These are phyloP conservation scores for Paecilomyces fulvus DNA, from an alignment of 2,329 filamentous ascomycete species.

Conservation along the genomic window DNA sequence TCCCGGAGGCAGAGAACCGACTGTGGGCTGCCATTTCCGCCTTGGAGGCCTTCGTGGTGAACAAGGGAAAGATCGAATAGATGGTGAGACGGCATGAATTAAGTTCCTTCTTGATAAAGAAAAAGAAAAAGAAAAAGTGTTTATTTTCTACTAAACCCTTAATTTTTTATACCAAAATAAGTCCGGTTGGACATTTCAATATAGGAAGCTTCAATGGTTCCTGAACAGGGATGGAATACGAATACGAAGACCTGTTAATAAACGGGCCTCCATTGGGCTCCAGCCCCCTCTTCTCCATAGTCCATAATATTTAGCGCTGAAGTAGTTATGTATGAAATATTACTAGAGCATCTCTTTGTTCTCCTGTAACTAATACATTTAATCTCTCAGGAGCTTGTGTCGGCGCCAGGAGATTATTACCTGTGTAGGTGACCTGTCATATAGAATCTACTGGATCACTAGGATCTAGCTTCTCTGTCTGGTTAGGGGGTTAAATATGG, in stretches of 20 bases:
- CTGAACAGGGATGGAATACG: background rate
- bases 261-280: background rate
- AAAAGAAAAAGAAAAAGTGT: background rate
- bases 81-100: background rate
- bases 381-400: no score
- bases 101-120: background rate
- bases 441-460: no score
- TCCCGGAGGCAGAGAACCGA: conserved; percentile 89
- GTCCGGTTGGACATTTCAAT: background rate
- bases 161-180: background rate
- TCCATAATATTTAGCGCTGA: no score
- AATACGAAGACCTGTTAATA: background rate
- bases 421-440: no score
- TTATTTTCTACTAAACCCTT: background rate
- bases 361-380: no score
- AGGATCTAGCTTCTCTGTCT: no score
- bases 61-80: conserved; percentile 65
- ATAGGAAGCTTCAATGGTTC: background rate
- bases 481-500: no score
- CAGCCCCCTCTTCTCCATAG: background rate
- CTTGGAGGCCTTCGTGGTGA: conserved; percentile 85
- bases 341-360: no score
- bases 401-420: no score
- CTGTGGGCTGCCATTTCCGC: conserved; percentile 84
- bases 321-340: no score